Percentiles rank a stretch among this genome's conserved stretches.
phyloP scores from a whole-genome alignment of 139 green algal genomes.

The Chlamydomonas asymmetrica region DNA sequence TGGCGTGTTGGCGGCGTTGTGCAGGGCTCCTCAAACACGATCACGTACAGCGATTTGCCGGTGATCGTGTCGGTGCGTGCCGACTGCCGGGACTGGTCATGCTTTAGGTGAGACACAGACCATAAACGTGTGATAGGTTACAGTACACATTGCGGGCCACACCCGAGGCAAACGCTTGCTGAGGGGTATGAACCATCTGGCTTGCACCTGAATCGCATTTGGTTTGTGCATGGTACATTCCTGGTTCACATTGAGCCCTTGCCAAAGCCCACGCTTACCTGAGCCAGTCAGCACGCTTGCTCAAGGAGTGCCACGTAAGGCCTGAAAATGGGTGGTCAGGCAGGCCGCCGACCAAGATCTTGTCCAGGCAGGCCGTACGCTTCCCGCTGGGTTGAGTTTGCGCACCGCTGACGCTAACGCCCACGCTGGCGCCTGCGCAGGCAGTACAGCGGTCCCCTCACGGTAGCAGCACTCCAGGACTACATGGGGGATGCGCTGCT shows the following conservation, averaged over 20 bases:
- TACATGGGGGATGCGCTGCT: slow-evolving; percentile 17
- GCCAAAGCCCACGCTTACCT: not conserved
- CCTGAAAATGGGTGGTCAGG: not conserved
- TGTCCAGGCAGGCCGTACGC: not conserved
- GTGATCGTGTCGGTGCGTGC: slow-evolving; percentile 9
- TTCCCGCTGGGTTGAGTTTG: not conserved
- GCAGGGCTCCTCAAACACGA: too few species aligned
- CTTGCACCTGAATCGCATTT: too few species aligned
- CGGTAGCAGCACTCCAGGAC: slow-evolving; percentile 10
- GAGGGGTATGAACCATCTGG: too few species aligned
- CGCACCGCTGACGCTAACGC: not conserved
- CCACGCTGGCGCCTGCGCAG: not conserved
- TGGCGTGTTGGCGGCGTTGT: too few species aligned
- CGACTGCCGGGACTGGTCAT: not conserved
- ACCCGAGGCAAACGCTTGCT: too few species aligned
- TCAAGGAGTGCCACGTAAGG: not conserved
- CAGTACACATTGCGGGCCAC: not conserved
- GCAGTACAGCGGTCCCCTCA: slow-evolving; percentile 1
- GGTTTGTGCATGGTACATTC: not conserved
- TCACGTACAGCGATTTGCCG: too few species aligned
- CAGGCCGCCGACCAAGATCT: not conserved
- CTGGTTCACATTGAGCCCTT: not conserved
- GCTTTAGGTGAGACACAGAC: slow-evolving; percentile 4
- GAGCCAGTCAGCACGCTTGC: not conserved
- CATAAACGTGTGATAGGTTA: not conserved